Base-by-base conservation (phyloP, 2,329 filamentous ascomycete genomes). In the Trichoderma sp. region DNA sequence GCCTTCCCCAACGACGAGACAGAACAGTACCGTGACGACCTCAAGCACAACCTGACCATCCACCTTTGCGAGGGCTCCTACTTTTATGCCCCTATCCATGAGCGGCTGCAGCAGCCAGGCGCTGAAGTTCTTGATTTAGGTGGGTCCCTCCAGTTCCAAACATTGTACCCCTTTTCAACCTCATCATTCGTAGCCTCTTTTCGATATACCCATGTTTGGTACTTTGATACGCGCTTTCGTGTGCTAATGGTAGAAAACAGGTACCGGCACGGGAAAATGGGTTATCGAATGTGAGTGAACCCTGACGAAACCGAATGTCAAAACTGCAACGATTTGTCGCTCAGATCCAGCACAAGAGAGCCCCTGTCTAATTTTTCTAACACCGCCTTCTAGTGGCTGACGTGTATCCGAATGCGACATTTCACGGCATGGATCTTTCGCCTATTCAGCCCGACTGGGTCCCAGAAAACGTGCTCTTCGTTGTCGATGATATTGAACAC, bases 401-500 rank as follows among this genome's bases (percentile, higher is more conserved):
- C 64, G 74, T 74, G 35, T 85, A 82, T 66, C 81, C 81, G 5
- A 76, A 79, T 1, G 74, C 81, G 0, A 74, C 74, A 34, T 81
- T 86, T 53, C 80, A 81, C 48, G 83, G 83, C 69, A 80, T 84
- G 74, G 84, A 85, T 69, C 74, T 85, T 2, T 85, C 84, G 1
- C 83, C 83, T 0, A 86, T 85, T 48, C 84, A 86, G 60, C 83
- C 84, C 0, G 81, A 81, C 57, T 83, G 81, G 73, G 82, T 85
- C 0, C 83, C 83, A 2, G 78, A 81, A 61, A 86, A 85, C 65
- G 81, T 83, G n/a, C 78, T 80, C 27, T 85, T 85, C 70, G 79
- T 83, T 27, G 81, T 85, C 45, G 83, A 84, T 72, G 84, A 86
- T 70, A 82, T 85, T 61, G 84, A 86, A 68, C 80, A 82, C 53